Base-by-base conservation (phyloP, 805 yeast genomes). In the Sungouiozyma intestinalis region DNA sequence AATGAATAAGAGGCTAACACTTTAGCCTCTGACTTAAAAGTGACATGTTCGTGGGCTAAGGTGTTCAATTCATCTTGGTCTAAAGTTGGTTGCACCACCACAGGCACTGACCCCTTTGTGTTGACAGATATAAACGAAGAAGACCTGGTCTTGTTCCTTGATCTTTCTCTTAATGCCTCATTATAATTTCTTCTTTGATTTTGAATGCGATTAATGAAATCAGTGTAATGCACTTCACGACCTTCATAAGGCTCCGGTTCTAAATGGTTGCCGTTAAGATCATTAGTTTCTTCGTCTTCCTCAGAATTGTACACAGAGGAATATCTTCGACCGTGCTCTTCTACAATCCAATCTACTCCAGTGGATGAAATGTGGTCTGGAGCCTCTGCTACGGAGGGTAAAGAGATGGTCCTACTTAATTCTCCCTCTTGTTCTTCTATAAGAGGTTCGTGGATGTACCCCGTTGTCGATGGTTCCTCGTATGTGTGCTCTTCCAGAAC, bases 351-450 rank as follows among this genome's bases (percentile, higher is more conserved):
- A 34, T 62, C 65, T 3, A 62, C 51, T 44, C 62, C 66, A 1
- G 66, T 58, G 17, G 64, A 62, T 1, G 60, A 46, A 18, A 49
- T 46, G 9, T 55, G 61, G 9, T 54, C 57, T 15, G 58, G 54
- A 35, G 59, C 67, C n/a, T 65, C 57, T 2, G 60, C 60, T 40
- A 62, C 59, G 1, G 71, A 67, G 2, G 72, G 72, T 16, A 67
- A 45, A 1, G 71, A 67, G 1, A 63, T 62, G 0, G 70, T 66
- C 42, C 71, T 52, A 44, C 70, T 66, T 16, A 67, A 41, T 37
- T 64, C 64, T 2, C 63, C 66, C 17, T 63, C 65, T 18, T 52
- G 55, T 3, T 47, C 52, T 17, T 16, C 21, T 8, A 29, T 15
- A 14, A 31, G 20, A 24, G 21, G 31, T 15, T 47, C 47, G 9